Evolutionary conservation across 495 filamentous ascomycete genomes (phyloP).

Genomic region (Neurospora sp.): DNA sequence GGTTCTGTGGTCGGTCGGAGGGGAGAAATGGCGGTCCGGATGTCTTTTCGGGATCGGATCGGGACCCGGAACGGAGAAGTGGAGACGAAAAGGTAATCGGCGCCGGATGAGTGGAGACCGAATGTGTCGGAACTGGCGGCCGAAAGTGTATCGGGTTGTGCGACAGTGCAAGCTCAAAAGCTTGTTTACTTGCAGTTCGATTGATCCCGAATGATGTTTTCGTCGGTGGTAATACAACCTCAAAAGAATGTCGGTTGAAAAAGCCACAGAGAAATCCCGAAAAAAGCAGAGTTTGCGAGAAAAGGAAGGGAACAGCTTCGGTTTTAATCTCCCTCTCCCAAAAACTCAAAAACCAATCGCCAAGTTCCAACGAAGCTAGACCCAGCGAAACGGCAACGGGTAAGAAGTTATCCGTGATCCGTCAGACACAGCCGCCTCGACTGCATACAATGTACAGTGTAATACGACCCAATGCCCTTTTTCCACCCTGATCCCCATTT

Average conservation of each 20-base stretch:
- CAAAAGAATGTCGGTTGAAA: neutral
- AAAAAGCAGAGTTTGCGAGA: neutral
- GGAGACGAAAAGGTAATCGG: slow-evolving; percentile 1
- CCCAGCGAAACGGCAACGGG: neutral
- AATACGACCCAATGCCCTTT: neutral
- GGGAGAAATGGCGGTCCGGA: neutral
- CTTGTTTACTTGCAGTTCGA: neutral
- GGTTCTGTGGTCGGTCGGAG: too few relatives aligned
- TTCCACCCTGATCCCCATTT: neutral
- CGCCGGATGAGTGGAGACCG: neutral
- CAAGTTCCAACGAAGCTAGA: neutral
- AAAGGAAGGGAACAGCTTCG: neutral
- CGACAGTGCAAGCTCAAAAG: neutral
- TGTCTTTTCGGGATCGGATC: neutral
- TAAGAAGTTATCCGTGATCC: neutral
- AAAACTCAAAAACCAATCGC: neutral
- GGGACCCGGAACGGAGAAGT: neutral
- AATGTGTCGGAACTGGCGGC: neutral
- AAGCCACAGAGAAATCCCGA: neutral
- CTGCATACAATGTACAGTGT: neutral
- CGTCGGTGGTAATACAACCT: neutral
- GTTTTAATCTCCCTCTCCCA: neutral
- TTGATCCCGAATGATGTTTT: neutral
- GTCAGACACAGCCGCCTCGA: neutral
- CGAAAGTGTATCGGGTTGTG: neutral